Conservation (phyloP, 2,329 filamentous ascomycete genomes). For the Exophiala mesophila region DNA sequence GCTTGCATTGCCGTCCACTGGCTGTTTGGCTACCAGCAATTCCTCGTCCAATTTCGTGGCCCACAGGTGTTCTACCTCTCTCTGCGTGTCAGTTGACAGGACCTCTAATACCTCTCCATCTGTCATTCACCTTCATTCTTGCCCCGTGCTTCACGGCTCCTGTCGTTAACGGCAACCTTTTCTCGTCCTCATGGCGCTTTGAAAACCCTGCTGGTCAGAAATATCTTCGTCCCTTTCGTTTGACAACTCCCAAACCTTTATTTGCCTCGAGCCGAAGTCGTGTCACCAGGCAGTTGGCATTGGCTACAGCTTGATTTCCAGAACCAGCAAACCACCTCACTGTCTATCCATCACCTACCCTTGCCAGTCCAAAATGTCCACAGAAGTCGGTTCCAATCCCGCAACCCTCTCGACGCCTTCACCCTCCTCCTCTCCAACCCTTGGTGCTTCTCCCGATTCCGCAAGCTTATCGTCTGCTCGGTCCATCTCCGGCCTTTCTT, state of each 20-base stretch:
- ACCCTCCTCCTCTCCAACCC: constrained; percentile 22
- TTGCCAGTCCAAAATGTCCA: constrained; percentile 8
- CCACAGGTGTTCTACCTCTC: too few species aligned
- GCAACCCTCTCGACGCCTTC: constrained; percentile 5
- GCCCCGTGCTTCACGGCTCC: neutral
- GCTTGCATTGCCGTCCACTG: too few species aligned
- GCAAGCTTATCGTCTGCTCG: constrained; percentile 31
- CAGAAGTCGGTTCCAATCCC: neutral
- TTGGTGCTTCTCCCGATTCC: constrained; percentile 18
- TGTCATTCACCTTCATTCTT: neutral
- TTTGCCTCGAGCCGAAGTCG: too few species aligned
- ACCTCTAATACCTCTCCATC: neutral
- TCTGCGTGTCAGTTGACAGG: too few species aligned
- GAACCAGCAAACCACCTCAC: too few species aligned
- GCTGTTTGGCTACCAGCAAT: too few species aligned
- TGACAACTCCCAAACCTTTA: too few species aligned
- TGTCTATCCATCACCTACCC: neutral
- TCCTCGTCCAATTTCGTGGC: too few species aligned
- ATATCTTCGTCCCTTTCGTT: too few species aligned
- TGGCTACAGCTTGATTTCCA: too few species aligned
- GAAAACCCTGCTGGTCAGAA: neutral
- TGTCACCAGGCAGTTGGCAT: too few species aligned
- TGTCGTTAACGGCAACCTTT: neutral
- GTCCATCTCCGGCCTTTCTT: constrained; percentile 44
- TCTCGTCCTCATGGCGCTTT: neutral